Conservation (phyloP, 495 filamentous ascomycete genomes). For the Melanomma pulvis-pyrius region DNA sequence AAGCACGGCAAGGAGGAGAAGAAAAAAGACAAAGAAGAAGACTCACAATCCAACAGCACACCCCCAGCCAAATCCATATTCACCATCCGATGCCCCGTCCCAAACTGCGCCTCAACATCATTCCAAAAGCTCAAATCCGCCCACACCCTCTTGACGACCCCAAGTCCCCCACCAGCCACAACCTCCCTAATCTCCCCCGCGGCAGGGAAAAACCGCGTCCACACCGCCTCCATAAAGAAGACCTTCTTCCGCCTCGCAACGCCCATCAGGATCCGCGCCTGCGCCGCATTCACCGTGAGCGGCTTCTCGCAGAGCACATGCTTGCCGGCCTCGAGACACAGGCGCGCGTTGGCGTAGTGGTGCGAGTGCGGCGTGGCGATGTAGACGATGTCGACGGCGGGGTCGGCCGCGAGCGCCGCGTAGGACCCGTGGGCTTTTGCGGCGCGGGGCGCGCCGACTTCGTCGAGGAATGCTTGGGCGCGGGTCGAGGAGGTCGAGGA, state of each 20-base stretch:
- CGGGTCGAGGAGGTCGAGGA: conserved; percentile 72
- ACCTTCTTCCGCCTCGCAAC: conserved; percentile 74
- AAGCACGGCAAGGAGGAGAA: neutral
- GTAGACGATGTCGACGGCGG: conserved; percentile 84
- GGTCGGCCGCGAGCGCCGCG: conserved; percentile 73
- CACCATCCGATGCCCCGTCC: conserved; percentile 72
- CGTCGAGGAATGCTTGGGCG: conserved; percentile 71
- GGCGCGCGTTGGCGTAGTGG: conserved; percentile 89
- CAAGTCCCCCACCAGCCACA: conserved; percentile 69
- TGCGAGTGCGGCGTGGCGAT: conserved; percentile 94
- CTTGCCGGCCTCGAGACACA: conserved; percentile 81
- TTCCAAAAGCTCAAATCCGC: conserved; percentile 67
- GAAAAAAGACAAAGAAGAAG: conserved; percentile 13
- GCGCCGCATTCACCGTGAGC: conserved; percentile 84
- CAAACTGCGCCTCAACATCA: conserved; percentile 57
- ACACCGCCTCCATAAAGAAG: conserved; percentile 96
- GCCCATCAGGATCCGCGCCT: conserved; percentile 73
- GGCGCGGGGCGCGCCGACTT: conserved; percentile 61
- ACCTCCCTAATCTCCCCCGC: conserved; percentile 73
- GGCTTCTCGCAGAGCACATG: conserved; percentile 92
- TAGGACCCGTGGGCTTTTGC: conserved; percentile 83
- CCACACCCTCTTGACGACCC: conserved; percentile 73
- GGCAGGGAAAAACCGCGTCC: conserved; percentile 90
- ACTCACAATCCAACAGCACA: conserved; percentile 70
- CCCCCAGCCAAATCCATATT: conserved; percentile 87